Base-by-base conservation (phyloP, 2,329 filamentous ascomycete species). In the Botrytis paeoniae region DNA sequence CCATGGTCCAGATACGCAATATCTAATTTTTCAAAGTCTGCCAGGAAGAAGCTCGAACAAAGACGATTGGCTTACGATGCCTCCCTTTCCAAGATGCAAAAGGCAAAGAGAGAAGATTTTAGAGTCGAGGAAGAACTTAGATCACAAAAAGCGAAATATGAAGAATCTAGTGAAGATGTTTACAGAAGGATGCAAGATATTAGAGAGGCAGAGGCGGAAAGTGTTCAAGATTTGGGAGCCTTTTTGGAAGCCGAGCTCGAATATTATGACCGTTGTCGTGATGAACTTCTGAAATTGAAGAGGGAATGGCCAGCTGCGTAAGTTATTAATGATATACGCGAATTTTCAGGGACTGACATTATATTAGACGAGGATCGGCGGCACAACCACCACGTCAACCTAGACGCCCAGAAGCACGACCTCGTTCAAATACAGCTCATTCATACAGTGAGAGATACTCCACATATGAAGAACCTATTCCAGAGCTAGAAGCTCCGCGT, bases 141-240 rank as follows among this genome's bases (percentile, higher is more conserved):
- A 72, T 88, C 90, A 41, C 93, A 96, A 81, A 97, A 97, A 82
- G 93, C 93, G 78, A 98, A 98, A 83, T 98, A 97, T 80, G 96
- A 98, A 81, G 96, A 98, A 84, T 92, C 93, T 25, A 96, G 89
- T 80, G 95, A 98, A 80, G 95, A 98, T 79, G 95, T 98, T 71
- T 88, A 91, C 78, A 89, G 95, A 74, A 89, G 95, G 72, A 98
- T 98, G 96, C 90, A 97, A 83, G 95, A 98, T 80, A 97, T 98
- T 84, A 95, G 96, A 84, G 95, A 98, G 79, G 89, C 93, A 35
- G 95, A 98, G 82, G 87, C 86, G 61, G 95, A 98, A 76, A 94
- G 91, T 79, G 89, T 97, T 60, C 86, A 88, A 65, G 94, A 97
- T 80, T 85, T 98, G 73, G 90, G 90, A 5, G 85, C 89, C 29